Conservation (phyloP, 768 basidiomycete species). For the Mycena rebaudengoi region DNA sequence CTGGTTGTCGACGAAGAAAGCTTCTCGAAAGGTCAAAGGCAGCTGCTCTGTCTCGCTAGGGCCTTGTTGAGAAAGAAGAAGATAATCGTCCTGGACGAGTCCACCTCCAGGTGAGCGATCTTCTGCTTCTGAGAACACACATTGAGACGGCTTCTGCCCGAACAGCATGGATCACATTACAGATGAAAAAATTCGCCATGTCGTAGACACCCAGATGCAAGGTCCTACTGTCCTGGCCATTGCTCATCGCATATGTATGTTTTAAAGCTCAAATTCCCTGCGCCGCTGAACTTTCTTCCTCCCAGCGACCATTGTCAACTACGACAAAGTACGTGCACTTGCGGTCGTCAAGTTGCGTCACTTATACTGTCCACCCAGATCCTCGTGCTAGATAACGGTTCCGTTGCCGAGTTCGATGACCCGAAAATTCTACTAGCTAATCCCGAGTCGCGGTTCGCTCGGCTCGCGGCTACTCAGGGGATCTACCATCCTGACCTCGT, state of each 20-base stretch:
- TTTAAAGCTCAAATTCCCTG: not conserved
- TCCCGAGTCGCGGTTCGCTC: constrained; percentile 15
- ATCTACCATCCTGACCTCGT: constrained; percentile 17
- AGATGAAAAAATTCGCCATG: constrained; percentile 13
- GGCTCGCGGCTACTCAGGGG: constrained; percentile 16
- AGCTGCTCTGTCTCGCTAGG: constrained; percentile 17
- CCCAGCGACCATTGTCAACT: constrained; percentile 14
- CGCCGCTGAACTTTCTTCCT: not conserved
- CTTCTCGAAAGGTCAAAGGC: constrained; percentile 17
- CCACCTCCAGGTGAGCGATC: constrained; percentile 11
- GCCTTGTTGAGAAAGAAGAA: constrained; percentile 15
- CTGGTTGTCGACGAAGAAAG: constrained; percentile 18
- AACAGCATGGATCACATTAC: constrained; percentile 19
- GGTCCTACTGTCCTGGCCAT: constrained; percentile 13
- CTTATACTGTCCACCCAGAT: not conserved
- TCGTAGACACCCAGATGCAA: constrained; percentile 18
- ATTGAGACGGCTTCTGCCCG: not conserved
- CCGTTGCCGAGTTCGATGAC: constrained; percentile 11
- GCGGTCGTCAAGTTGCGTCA: not conserved
- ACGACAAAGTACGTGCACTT: constrained; percentile 10
- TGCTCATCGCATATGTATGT: constrained; percentile 17
- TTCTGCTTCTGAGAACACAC: not conserved
- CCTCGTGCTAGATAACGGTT: constrained; percentile 14
- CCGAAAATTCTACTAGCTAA: not conserved
- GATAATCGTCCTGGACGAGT: constrained; percentile 16